Base-by-base conservation (phyloP, 441 rosid species). In the Metrosideros polymorpha region DNA sequence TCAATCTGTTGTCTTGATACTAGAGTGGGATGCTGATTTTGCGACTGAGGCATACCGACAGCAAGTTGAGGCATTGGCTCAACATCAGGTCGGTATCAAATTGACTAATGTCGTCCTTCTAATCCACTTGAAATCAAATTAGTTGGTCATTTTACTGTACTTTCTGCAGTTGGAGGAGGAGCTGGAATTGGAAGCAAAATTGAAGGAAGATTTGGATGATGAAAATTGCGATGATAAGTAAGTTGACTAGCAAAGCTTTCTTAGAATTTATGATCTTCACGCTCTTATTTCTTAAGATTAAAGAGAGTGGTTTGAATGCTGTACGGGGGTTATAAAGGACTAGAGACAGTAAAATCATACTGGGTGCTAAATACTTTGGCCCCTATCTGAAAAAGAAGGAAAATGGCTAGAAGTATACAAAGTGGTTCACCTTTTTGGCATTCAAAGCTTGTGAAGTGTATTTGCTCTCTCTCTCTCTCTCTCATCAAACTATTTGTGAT, bases 1-100 rank as follows among this genome's bases (percentile, higher is more conserved):
- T 87, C 76, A 12, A 82, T 85, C 39, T 85, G 76, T 76, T 90
- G 66, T 87, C n/a, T 85, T 79, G 30, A 75, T 88, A 85, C 87
- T 93, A 98, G 99, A 94, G 56, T 98, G 99, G 99, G 99, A 98
- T 94, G 96, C 99, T 89, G 99, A 98, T 91, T 94, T 97, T 95
- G 99, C 99, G 39, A 98, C 99, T 15, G 98, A 97, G 95, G 99
- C 98, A 15, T 98, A 98, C 89, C 91, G 99, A 87, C 99, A 98
- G 91, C 95, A 98, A 92, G 99, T 98, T 90, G 98, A 97, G 91
- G 92, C 92, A 83, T 92, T 98, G 90, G 96, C 99, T 86, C 99
- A 96, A 87, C 95, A 98, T 91, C 99, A 97, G 95, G 99, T 98
- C 22, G 83, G 92, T 90, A 77, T 88, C 52, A 61, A 29, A 32